phyloP scores from a whole-genome alignment of 768 basidiomycete species.

The Phaeotremella skinneri region DNA sequence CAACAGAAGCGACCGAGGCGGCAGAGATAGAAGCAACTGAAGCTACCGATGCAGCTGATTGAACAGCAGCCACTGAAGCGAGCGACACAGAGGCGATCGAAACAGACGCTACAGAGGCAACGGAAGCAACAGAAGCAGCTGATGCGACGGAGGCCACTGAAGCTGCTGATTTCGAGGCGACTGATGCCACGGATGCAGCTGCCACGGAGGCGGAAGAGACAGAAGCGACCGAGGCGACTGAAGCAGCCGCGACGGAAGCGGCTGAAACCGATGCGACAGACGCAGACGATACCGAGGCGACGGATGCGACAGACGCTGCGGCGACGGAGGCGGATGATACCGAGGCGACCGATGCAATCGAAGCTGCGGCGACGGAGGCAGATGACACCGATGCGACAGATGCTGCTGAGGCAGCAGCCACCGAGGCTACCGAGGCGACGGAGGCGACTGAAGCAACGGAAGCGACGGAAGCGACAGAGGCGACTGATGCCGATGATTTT shows the following conservation, averaged over 20 bases:
- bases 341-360: too few species aligned
- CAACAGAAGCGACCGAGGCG: not conserved
- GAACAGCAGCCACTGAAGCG: not conserved
- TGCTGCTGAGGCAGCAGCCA: not conserved
- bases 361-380: too few species aligned
- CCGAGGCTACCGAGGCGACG: not conserved
- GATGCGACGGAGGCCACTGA: not conserved
- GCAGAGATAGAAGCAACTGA: not conserved
- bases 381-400: too few species aligned
- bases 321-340: too few species aligned
- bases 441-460: not conserved
- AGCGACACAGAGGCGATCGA: not conserved
- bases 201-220: not conserved
- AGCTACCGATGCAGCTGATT: not conserved
- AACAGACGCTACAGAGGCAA: too few species aligned
- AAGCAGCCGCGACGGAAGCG: too few species aligned
- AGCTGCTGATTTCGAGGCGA: not conserved
- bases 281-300: too few species aligned
- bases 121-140: too few species aligned
- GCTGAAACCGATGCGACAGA: too few species aligned
- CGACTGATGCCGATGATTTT: not conserved
- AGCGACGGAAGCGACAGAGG: not conserved
- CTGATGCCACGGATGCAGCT: not conserved
- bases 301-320: too few species aligned
- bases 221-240: not conserved